Percentiles rank a stretch among this genome's conserved stretches.
phyloP scores from a whole-genome alignment of 169 alveolate genomes.

The Plasmodium coatneyi region DNA sequence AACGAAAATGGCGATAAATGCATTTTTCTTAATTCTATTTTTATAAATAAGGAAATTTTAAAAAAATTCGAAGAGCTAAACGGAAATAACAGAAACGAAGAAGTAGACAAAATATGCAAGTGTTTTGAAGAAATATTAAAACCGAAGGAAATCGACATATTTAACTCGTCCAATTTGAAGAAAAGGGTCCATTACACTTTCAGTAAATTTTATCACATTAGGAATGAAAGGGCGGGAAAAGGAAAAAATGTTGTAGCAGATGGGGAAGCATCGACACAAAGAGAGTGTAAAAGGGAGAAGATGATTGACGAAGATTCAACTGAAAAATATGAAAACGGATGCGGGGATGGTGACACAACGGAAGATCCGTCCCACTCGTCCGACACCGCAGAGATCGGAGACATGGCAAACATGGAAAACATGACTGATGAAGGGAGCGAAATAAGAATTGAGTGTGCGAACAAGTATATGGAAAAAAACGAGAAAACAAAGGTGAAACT shows the following conservation, averaged over 20 bases:
- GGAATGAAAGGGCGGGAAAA: neutral
- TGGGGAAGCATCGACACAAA: neutral
- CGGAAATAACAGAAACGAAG: conserved; percentile 2
- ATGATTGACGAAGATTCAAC: neutral
- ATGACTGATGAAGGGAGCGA: neutral
- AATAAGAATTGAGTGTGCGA: conserved; percentile 11
- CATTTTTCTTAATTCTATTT: conserved; percentile 30
- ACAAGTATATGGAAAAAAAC: conserved; percentile 4
- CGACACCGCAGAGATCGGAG: neutral
- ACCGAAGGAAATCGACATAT: conserved; percentile 27
- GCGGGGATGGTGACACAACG: neutral
- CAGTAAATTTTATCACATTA: conserved; percentile 6
- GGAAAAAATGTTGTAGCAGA: neutral
- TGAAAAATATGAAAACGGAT: neutral
- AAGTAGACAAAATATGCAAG: conserved; percentile 18
- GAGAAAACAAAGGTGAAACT: conserved; percentile 37
- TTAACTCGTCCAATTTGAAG: conserved; percentile 23
- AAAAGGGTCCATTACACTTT: conserved; percentile 37
- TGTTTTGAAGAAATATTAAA: conserved; percentile 62
- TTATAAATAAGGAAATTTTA: conserved; percentile 36
- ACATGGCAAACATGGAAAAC: neutral
- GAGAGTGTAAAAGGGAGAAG: neutral
- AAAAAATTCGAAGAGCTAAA: conserved; percentile 32
- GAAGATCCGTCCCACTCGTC: neutral
- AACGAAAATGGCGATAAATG: conserved; percentile 28